Evolutionary conservation across 257 asterid genomes (phyloP).

Genomic region (Nicotiana undulata): DNA sequence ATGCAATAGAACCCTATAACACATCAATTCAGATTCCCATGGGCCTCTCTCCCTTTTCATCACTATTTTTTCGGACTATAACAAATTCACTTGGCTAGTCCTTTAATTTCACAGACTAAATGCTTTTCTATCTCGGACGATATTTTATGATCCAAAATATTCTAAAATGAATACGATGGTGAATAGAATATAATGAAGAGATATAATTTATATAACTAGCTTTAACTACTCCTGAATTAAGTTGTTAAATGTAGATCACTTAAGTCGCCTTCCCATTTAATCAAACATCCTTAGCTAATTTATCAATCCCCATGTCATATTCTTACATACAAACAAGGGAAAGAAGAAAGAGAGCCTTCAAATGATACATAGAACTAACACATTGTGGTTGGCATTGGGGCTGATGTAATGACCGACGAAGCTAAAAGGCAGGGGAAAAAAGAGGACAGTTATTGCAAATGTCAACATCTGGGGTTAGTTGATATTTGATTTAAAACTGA

Average conservation of each 20-base stretch:
- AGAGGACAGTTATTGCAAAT: neutral
- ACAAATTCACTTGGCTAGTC: neutral
- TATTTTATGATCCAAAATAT: neutral
- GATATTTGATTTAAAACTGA: conserved; percentile 2
- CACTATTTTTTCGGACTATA: neutral
- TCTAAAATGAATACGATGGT: too few species aligned
- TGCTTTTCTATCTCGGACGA: neutral
- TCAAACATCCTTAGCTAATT: neutral
- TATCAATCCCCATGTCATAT: neutral
- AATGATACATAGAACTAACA: neutral
- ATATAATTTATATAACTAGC: too few species aligned
- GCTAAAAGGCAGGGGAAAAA: neutral
- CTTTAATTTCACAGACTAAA: neutral
- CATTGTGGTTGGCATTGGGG: neutral
- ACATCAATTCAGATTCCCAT: neutral
- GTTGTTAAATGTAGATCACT: too few species aligned
- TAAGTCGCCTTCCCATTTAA: neutral
- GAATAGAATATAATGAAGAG: too few species aligned
- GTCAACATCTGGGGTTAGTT: conserved; percentile 2
- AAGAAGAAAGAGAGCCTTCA: neutral
- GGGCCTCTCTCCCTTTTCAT: neutral
- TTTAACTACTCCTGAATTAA: too few species aligned
- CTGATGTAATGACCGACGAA: neutral
- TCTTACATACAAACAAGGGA: neutral
- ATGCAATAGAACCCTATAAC: neutral